phyloP scores from a whole-genome alignment of 1,284 basidiomycete genomes.

The Microbotryum silenes-acaulis region DNA sequence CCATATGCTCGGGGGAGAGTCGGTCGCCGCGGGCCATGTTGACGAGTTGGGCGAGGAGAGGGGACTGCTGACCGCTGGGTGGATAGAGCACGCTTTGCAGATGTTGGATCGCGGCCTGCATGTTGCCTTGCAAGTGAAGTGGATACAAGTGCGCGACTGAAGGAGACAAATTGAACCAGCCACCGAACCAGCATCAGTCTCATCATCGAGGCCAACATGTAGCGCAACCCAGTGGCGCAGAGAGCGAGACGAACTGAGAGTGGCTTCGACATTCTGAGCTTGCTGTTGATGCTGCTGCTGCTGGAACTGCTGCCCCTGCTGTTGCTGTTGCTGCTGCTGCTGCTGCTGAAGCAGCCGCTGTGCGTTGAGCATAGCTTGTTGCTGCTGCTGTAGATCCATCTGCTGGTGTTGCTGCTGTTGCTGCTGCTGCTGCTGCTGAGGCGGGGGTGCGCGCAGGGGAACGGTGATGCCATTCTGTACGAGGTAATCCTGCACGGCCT shows the following conservation, averaged over 20 bases:
- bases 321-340: slow-evolving; percentile 6
- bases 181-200: slow-evolving; percentile 21
- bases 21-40: slow-evolving; percentile 21
- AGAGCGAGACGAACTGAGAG: background rate
- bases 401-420: background rate
- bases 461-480: slow-evolving; percentile 14
- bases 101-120: slow-evolving; percentile 20
- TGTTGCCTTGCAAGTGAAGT: slow-evolving; percentile 17
- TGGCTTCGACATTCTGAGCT: background rate
- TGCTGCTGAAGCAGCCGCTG: background rate
- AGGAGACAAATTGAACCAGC: background rate
- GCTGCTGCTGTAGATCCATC: background rate
- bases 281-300: slow-evolving; percentile 4
- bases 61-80: slow-evolving; percentile 11
- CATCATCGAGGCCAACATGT: background rate
- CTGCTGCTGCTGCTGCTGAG: slow-evolving; percentile 5
- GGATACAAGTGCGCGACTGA: slow-evolving; percentile 28
- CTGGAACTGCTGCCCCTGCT: slow-evolving; percentile 1
- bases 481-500: slow-evolving; percentile 25
- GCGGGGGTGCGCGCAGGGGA: background rate
- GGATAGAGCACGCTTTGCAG: slow-evolving; percentile 29
- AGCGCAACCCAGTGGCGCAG: background rate
- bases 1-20: slow-evolving; percentile 27
- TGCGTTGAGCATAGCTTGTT: background rate
- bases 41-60: slow-evolving; percentile 27